Evolutionary conservation across 2,329 filamentous ascomycete genomes (phyloP).

Genomic region (Fusarium floridanum): DNA sequence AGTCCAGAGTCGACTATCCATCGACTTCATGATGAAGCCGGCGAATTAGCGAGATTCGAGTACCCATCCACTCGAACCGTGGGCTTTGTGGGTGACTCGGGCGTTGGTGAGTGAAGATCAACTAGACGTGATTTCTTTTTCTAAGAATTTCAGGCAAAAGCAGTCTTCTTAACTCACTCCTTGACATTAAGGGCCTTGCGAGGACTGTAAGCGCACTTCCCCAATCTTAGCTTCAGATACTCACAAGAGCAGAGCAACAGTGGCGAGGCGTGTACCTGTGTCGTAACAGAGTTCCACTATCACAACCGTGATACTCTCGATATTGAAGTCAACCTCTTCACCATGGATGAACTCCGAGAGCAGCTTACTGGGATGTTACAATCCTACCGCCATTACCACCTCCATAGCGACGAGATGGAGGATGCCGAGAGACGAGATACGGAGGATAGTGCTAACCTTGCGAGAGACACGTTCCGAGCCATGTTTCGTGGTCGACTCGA

Average conservation of each 20-base stretch:
- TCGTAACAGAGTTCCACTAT: conserved; percentile 61
- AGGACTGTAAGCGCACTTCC: conserved; percentile 25
- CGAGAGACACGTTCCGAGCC: conserved; percentile 52
- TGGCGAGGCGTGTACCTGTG: conserved; percentile 61
- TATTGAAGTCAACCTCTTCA: conserved; percentile 53
- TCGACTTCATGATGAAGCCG: conserved; percentile 50
- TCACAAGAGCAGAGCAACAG: conserved; percentile 54
- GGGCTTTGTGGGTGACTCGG: conserved; percentile 63
- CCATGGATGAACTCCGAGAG: conserved; percentile 45
- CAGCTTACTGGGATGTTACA: conserved; percentile 54
- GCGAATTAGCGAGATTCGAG: conserved; percentile 52
- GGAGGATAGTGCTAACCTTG: conserved; percentile 50
- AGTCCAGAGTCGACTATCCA: conserved; percentile 56
- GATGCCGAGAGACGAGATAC: conserved; percentile 42
- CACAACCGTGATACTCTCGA: conserved; percentile 50
- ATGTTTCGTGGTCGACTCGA: conserved; percentile 51
- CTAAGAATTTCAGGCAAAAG: conserved; percentile 48
- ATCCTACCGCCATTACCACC: conserved; percentile 54
- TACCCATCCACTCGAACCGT: conserved; percentile 57
- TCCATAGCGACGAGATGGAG: conserved; percentile 38
- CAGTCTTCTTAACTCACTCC: conserved; percentile 62
- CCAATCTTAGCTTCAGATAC: not conserved
- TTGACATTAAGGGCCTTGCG: conserved; percentile 57
- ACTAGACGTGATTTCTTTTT: too few relatives aligned
- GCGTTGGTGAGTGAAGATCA: conserved; percentile 55